Conservation (phyloP, 495 filamentous ascomycete genomes). For the Tuber brumale region DNA sequence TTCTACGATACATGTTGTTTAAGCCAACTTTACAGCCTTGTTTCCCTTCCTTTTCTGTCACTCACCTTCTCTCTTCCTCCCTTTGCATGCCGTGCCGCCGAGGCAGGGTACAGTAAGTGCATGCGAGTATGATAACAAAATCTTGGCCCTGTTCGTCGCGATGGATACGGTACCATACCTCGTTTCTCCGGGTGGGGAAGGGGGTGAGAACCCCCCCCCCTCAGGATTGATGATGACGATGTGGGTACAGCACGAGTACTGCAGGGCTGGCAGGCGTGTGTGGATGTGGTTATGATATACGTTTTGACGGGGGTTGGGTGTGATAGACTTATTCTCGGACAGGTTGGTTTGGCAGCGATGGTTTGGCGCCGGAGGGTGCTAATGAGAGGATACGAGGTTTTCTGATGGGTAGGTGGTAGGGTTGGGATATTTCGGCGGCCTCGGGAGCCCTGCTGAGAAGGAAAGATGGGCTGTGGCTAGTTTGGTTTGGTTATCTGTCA, state of each 20-base stretch:
- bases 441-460: neutral
- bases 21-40: too few relatives aligned
- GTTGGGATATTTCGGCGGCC: neutral
- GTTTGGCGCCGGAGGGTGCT: neutral
- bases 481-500: neutral
- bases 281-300: neutral
- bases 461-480: neutral
- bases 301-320: neutral
- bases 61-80: neutral
- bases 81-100: neutral
- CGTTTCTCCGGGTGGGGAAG: neutral
- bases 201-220: neutral
- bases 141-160: neutral
- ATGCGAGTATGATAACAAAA: neutral
- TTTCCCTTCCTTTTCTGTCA: too few relatives aligned
- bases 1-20: too few relatives aligned
- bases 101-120: neutral
- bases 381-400: neutral
- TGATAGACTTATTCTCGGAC: neutral
- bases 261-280: neutral
- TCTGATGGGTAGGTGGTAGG: neutral
- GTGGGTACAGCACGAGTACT: neutral
- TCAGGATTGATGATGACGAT: neutral
- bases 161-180: neutral
- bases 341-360: neutral